Percentiles rank a stretch among this genome's conserved stretches.
Conservation (phyloP, 2,329 filamentous ascomycete species). For the Penicillium sp. region DNA sequence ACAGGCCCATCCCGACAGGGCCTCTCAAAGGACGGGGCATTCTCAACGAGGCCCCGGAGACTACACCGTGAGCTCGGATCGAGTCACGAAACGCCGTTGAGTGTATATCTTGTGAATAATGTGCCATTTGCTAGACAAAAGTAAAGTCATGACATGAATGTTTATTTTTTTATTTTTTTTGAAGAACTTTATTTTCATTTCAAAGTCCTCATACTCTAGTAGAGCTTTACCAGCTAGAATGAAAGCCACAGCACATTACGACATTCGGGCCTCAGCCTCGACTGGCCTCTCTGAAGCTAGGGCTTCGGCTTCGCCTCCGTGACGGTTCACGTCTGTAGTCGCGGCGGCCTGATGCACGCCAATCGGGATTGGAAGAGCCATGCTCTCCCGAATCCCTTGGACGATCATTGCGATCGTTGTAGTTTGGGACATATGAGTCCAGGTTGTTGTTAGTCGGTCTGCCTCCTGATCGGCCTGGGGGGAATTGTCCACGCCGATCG, state of each 20-base stretch:
- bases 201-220: background rate
- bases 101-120: conserved; percentile 13
- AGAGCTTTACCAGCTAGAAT: conserved; percentile 4
- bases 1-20: conserved; percentile 2
- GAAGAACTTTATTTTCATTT: background rate
- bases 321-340: conserved; percentile 32
- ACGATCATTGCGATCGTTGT: conserved; percentile 27
- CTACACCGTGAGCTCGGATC: background rate
- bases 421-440: conserved; percentile 42
- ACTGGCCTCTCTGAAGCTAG: conserved; percentile 27
- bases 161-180: conserved; percentile 6
- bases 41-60: conserved; percentile 23
- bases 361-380: conserved; percentile 22
- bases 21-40: conserved; percentile 7
- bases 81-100: conserved; percentile 5
- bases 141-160: conserved; percentile 15
- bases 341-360: conserved; percentile 26
- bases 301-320: conserved; percentile 40
- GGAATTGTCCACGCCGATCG: conserved; percentile 34
- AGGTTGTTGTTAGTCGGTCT: conserved; percentile 27
- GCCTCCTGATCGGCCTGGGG: conserved; percentile 24
- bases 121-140: conserved; percentile 10
- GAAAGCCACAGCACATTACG: conserved; percentile 16
- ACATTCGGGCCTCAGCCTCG: conserved; percentile 18
- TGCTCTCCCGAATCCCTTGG: conserved; percentile 26